These are phyloP conservation scores for Olyra latifolia DNA, from an alignment of 176 grass and related monocot genomes.

Conservation along the genomic window DNA sequence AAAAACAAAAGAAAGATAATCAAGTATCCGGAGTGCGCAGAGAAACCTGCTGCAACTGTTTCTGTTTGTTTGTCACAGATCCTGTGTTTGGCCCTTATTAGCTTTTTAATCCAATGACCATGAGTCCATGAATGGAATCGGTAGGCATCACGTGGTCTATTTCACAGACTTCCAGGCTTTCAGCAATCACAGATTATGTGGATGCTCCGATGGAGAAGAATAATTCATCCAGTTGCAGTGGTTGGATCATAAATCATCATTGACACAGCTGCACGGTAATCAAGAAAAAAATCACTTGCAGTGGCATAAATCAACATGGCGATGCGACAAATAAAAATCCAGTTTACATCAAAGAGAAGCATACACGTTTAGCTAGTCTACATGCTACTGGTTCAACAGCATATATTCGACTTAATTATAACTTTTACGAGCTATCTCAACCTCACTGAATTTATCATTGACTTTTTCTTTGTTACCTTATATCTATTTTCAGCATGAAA, in stretches of 20 bases:
- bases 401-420: background rate
- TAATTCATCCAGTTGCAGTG: background rate
- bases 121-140: background rate
- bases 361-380: background rate
- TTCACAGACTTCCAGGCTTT: slow-evolving; percentile 8
- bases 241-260: background rate
- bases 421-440: background rate
- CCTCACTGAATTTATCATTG: background rate
- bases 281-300: background rate
- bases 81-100: background rate
- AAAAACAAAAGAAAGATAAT: background rate
- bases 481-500: slow-evolving; percentile 11
- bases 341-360: slow-evolving; percentile 25
- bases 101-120: background rate
- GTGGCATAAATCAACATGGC: background rate
- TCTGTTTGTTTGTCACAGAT: background rate
- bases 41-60: background rate
- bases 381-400: background rate
- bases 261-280: background rate
- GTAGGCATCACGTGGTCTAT: background rate
- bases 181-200: background rate
- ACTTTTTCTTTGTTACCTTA: background rate
- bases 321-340: background rate
- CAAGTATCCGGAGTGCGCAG: background rate
- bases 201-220: slow-evolving; percentile 2